Evolutionary conservation across 208 protist genomes (phyloP).

Genomic region (Leishmania martiniquensis): DNA sequence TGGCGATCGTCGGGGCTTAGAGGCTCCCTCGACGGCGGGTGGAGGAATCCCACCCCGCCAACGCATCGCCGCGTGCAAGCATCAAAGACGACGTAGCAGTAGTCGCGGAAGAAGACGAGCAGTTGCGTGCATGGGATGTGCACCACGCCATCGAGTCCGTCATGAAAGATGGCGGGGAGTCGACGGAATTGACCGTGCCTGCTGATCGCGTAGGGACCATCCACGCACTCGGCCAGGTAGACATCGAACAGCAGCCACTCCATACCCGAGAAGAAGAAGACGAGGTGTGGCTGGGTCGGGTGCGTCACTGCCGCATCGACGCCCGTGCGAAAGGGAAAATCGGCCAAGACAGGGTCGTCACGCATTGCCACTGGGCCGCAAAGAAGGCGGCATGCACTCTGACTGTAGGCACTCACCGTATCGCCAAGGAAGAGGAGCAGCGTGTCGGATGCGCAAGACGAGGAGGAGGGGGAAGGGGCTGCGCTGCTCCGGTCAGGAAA

Average conservation of each 20-base stretch:
- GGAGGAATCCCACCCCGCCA: slow-evolving; percentile 16
- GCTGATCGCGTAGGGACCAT: slow-evolving; percentile 20
- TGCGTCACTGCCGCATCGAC: slow-evolving; percentile 51
- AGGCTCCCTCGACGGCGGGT: not conserved
- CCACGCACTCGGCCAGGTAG: slow-evolving; percentile 18
- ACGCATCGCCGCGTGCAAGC: slow-evolving; percentile 21
- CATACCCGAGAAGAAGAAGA: slow-evolving; percentile 65
- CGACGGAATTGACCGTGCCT: slow-evolving; percentile 27
- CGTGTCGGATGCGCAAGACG: not conserved
- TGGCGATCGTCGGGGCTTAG: not conserved
- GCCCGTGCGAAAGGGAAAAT: slow-evolving; percentile 49
- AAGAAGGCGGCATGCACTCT: slow-evolving; percentile 26
- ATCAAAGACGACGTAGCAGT: slow-evolving; percentile 28
- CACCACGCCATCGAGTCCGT: slow-evolving; percentile 22
- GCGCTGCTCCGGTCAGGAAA: not conserved
- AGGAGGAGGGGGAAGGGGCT: not conserved
- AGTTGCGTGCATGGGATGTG: slow-evolving; percentile 14
- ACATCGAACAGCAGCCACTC: slow-evolving; percentile 69
- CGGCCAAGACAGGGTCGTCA: slow-evolving; percentile 15
- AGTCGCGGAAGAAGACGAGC: slow-evolving; percentile 34
- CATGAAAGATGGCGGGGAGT: slow-evolving; percentile 30
- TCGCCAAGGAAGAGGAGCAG: slow-evolving; percentile 33
- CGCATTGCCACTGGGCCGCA: slow-evolving; percentile 39
- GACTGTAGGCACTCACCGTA: slow-evolving; percentile 23
- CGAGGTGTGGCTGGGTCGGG: slow-evolving; percentile 41